These are phyloP conservation scores for Gryganskiella cystojenkinii DNA, from an alignment of 192 early-diverging fungal genomes.

Conservation along the genomic window DNA sequence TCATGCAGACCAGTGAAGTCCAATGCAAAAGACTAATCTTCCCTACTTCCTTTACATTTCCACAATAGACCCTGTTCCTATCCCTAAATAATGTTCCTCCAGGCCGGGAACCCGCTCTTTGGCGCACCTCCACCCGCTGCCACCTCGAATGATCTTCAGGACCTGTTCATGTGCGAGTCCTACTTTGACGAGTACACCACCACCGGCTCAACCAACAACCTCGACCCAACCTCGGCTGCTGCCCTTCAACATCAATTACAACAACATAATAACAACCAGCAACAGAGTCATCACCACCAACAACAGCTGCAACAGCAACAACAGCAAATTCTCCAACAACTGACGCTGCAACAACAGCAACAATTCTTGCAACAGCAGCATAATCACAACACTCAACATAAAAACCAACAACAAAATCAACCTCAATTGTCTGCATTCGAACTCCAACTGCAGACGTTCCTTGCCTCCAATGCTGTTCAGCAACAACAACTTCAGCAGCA, in stretches of 20 bases:
- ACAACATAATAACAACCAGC: conserved; percentile 11
- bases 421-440: conserved; percentile 25
- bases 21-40: too few species aligned
- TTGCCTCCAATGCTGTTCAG: conserved; percentile 35
- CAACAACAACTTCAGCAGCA: conserved; percentile 44
- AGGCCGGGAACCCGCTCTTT: conserved; percentile 39
- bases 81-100: conserved; percentile 33
- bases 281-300: conserved; percentile 19
- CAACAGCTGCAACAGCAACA: conserved; percentile 38
- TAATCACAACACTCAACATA: background rate
- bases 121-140: conserved; percentile 14
- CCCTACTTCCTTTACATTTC: too few species aligned
- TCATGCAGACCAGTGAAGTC: too few species aligned
- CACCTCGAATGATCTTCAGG: conserved; percentile 40
- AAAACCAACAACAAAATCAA: conserved; percentile 30
- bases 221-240: background rate
- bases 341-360: conserved; percentile 36
- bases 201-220: conserved; percentile 20
- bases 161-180: conserved; percentile 54
- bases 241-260: conserved; percentile 12
- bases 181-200: conserved; percentile 58
- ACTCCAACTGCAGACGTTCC: conserved; percentile 41
- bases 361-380: conserved; percentile 15
- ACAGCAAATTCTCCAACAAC: conserved; percentile 35
- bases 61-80: background rate